Percentiles rank a stretch among this genome's conserved stretches.
Conservation (phyloP, 306 rosid species). For the Chamaecrista fasciculata region DNA sequence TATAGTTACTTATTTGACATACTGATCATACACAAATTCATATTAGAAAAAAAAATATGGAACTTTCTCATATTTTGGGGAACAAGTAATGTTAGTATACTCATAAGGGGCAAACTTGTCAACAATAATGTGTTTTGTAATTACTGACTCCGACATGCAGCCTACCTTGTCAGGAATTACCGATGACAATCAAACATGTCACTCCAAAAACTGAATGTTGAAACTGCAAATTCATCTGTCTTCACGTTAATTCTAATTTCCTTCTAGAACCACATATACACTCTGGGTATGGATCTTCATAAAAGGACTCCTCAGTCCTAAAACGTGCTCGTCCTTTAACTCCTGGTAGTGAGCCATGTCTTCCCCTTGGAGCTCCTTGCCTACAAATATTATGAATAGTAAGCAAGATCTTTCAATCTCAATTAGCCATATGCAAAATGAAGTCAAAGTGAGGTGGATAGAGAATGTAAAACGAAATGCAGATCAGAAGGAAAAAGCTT, state of each 20-base stretch:
- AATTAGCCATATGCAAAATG: slow-evolving; percentile 3
- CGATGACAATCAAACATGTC: slow-evolving; percentile 20
- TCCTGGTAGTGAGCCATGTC: slow-evolving; percentile 64
- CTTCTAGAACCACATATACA: slow-evolving; percentile 70
- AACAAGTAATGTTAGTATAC: background rate
- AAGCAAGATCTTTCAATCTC: slow-evolving; percentile 17
- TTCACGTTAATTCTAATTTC: slow-evolving; percentile 35
- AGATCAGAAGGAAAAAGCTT: background rate
- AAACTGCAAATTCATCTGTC: slow-evolving; percentile 26
- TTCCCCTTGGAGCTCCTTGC: slow-evolving; percentile 87
- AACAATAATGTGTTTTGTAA: background rate
- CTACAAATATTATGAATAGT: slow-evolving; percentile 39
- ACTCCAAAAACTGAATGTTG: slow-evolving; percentile 18
- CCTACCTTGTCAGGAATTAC: slow-evolving; percentile 10
- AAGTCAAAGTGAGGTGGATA: slow-evolving; percentile 2
- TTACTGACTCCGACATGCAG: slow-evolving; percentile 1
- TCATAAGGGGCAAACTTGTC: slow-evolving; percentile 4
- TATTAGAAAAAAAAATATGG: no score
- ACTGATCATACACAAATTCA: slow-evolving; percentile 8
- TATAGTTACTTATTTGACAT: background rate
- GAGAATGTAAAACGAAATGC: background rate
- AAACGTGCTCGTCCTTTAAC: slow-evolving; percentile 80
- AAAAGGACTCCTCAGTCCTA: slow-evolving; percentile 82
- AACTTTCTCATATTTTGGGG: no score
- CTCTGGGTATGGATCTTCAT: slow-evolving; percentile 89